Evolutionary conservation across 805 yeast species (phyloP), one percentile per base, ranked within the genome.

Genomic region (Ogataea paraovalis): DNA sequence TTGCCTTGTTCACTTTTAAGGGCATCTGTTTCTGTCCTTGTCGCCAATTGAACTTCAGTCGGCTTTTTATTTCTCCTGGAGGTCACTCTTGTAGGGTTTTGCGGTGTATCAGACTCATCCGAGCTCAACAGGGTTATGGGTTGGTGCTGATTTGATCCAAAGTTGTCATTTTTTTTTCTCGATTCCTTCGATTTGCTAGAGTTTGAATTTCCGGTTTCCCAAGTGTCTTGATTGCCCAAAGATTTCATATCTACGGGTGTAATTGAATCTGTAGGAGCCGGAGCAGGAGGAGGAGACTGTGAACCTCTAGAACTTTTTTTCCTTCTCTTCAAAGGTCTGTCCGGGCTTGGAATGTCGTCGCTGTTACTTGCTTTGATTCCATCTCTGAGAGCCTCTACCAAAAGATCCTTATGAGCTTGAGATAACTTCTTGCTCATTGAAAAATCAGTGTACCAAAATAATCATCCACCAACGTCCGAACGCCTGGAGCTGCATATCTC

Each of bases 271-370:
- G 10, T 21, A 5, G 38, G 21, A 8, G 38, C 18, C 12, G 13
- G 38, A 14, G n/a, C n/a, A n/a, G 28, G 28, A 25, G 10, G 9
- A 25, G 28, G 28, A 7, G 39, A 37, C 12, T 3, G 13, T 2
- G 39, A 37, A 20, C 23, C 20, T 14, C 34, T 7, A 12, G 9
- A 23, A 21, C 41, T 42, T 43, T 40, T 40, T 44, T 50, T 58
- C 20, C 61, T 48, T 28, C 52, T 52, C 44, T 61, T 62, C 42
- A 61, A 39, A 4, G 63, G 65, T 39, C 61, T 46, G 14, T 46
- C 49, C 3, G 30, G 32, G 13, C 33, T 28, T 13, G 38, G 8
- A n/a, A 12, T 14, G 1, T 39, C 39, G 1, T 39, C 39, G 21
- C 43, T 41, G 10, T 18, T 32, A 10, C 39, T 33, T 30, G 34